Evolutionary conservation across 495 filamentous ascomycete genomes (phyloP).

Genomic region (Xylaria curta): DNA sequence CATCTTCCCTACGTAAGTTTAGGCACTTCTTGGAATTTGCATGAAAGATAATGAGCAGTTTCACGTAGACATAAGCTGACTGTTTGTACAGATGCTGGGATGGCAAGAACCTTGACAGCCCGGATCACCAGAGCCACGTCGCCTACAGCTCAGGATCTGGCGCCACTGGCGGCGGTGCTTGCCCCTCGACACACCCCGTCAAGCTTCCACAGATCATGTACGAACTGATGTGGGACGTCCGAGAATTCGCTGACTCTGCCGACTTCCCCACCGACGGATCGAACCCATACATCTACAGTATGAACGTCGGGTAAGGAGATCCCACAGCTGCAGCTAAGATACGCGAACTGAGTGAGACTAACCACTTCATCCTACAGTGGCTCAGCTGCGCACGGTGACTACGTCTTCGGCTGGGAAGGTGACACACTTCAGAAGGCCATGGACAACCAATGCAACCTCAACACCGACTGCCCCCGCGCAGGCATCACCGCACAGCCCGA

Average conservation of each 20-base stretch:
- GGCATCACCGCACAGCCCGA: constrained; percentile 52
- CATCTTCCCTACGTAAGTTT: constrained; percentile 63
- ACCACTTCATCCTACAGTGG: constrained; percentile 34
- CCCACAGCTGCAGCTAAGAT: constrained; percentile 7
- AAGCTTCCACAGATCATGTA: constrained; percentile 72
- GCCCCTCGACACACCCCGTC: constrained; percentile 66
- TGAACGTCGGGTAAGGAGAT: constrained; percentile 56
- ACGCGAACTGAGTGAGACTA: not conserved
- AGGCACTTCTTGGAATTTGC: not conserved
- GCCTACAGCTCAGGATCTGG: constrained; percentile 59
- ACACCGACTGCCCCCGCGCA: constrained; percentile 54
- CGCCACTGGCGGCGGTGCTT: constrained; percentile 60
- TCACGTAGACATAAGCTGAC: constrained; percentile 40
- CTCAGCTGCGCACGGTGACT: constrained; percentile 72
- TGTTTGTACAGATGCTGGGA: constrained; percentile 55
- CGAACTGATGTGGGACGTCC: constrained; percentile 70
- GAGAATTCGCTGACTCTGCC: constrained; percentile 58
- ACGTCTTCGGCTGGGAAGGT: constrained; percentile 80
- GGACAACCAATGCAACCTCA: constrained; percentile 64
- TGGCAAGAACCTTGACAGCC: constrained; percentile 62
- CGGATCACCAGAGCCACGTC: constrained; percentile 69
- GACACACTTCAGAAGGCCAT: constrained; percentile 68
- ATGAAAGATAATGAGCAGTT: not conserved
- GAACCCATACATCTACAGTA: constrained; percentile 62
- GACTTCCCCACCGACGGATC: constrained; percentile 61